phyloP scores from a whole-genome alignment of 352 stramenopile genomes.

The Pythium aristosporum region DNA sequence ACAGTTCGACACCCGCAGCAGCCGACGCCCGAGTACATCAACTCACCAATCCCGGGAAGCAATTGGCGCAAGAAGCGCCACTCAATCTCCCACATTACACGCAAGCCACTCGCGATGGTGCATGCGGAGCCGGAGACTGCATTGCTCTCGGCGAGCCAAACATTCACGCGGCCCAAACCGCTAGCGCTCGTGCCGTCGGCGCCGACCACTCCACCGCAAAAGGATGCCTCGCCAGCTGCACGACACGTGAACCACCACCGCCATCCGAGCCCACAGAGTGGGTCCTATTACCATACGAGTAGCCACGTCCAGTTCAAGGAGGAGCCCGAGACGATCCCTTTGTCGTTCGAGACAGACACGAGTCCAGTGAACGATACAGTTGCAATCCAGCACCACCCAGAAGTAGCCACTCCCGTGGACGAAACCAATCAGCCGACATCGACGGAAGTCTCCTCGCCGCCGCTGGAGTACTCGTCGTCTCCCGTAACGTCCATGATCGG shows the following conservation, averaged over 20 bases:
- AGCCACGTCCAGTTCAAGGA: slow-evolving; percentile 28
- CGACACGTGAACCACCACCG: slow-evolving; percentile 11
- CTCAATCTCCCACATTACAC: slow-evolving; percentile 43
- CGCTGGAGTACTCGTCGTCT: slow-evolving; percentile 40
- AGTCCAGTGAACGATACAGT: neutral
- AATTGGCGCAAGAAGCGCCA: slow-evolving; percentile 52
- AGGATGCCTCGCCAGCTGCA: slow-evolving; percentile 13
- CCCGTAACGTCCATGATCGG: slow-evolving; percentile 20
- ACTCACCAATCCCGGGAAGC: slow-evolving; percentile 46
- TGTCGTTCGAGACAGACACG: neutral
- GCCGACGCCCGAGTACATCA: slow-evolving; percentile 46
- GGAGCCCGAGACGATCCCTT: slow-evolving; percentile 11
- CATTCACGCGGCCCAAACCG: slow-evolving; percentile 19
- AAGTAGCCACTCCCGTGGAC: neutral
- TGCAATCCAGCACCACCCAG: neutral
- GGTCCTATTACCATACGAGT: neutral
- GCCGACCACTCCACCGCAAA: slow-evolving; percentile 24
- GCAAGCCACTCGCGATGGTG: slow-evolving; percentile 13
- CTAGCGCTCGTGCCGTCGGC: slow-evolving; percentile 24
- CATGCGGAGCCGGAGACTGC: slow-evolving; percentile 6
- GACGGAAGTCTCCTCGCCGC: slow-evolving; percentile 8
- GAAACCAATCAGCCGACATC: slow-evolving; percentile 8
- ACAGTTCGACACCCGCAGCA: slow-evolving; percentile 18
- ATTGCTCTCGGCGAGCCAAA: slow-evolving; percentile 20
- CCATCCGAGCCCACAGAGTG: slow-evolving; percentile 28